Base-by-base conservation (phyloP, 83 land plant species). In the Diphasiastrum complanatum region DNA sequence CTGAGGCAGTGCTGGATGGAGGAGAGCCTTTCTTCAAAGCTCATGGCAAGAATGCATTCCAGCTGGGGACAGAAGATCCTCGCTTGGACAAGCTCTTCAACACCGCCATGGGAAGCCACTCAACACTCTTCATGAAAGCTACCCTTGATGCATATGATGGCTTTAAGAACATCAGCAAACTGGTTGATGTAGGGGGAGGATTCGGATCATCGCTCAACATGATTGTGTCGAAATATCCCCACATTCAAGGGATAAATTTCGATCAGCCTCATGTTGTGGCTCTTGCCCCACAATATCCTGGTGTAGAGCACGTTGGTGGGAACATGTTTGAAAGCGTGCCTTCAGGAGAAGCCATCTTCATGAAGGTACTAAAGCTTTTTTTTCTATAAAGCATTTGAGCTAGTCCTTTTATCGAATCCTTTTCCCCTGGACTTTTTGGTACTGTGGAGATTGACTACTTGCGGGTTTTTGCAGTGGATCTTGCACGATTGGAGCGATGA, bases 231-330 rank as follows among this genome's bases (percentile, higher is more conserved):
- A 24, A 18, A 24, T 24, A 50, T 23, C 53, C 53, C 1, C 16
- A 12, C 16, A 50, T 50, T 23, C 16, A 50, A 10, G 53, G 24
- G 22, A 50, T 50, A 0, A 50, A 50, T 1, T 50, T 50, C 23
- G 53, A 50, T 50, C 53, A 41, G n/a, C 45, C 45, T 41, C 45
- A 41, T 1, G 45, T 41, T 14, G 45, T 41, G 12, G 12, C 45
- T 23, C 10, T 10, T 11, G 53, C 53, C 22, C 53, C 53, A 50
- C 24, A 50, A 10, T 10, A 16, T 12, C 22, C 53, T n/a, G 95
- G 95, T n/a, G 89, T 84, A 46, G 71, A 88, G 76, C 84, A 82
- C 47, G 77, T 82, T 28, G 80, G 79, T 20, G 95, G 95, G 10
- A 76, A 88, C 65, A 81, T 88, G 89, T 88, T 88, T 67, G 74